Base-by-base conservation (phyloP, 2,329 filamentous ascomycete genomes). In the Pyricularia pennisetigena region DNA sequence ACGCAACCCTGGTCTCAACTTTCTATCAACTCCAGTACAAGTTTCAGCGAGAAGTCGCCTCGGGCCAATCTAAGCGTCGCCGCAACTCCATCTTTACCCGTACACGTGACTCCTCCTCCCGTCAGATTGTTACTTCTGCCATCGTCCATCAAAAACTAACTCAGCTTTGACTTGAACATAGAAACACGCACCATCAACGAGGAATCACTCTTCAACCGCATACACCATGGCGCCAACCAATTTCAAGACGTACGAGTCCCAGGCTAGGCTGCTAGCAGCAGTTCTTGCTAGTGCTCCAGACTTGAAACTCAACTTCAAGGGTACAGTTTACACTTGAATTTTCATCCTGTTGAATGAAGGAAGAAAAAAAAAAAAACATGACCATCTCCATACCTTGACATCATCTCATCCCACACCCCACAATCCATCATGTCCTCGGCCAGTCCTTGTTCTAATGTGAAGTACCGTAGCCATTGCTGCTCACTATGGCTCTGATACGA, bases 191-290 rank as follows among this genome's bases (percentile, higher is more conserved):
- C 26, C 54, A 62, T 66, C 54, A 70, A 28, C 14, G 72, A 86
- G 23, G 4, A 8, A 29, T 62, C 23, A 7, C 32, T 9, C n/a
- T 5, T 16, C 41, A n/a, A 49, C 41, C 3, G n/a, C 41, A 49
- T 49, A 35, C 41, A 49, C 20, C 28, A 65, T 65, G 64, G 64
- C 64, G 84, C 78, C 83, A 68, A 80, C 84, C 16, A 88, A 86
- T 71, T 89, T 88, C 78, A 85, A 83, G 70, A 81, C 80, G 2
- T 88, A 86, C 74, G 86, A 89, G 75, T 80, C 84, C 0, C 85
- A 86, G 71, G 82, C 83, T 24, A 86, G 87, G 64, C 82, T 90
- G 49, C 79, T 89, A 2, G 83, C 86, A 1, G 87, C 87, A 5
- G 83, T 89, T 28, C 78, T 90, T 0, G 87, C 86, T 0, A 85